A percentile compares a stretch with the other conserved stretches of the same genome.
These are phyloP conservation scores for Blumeria graminis DNA, from an alignment of 2,329 filamentous ascomycete genomes.

Conservation along the genomic window DNA sequence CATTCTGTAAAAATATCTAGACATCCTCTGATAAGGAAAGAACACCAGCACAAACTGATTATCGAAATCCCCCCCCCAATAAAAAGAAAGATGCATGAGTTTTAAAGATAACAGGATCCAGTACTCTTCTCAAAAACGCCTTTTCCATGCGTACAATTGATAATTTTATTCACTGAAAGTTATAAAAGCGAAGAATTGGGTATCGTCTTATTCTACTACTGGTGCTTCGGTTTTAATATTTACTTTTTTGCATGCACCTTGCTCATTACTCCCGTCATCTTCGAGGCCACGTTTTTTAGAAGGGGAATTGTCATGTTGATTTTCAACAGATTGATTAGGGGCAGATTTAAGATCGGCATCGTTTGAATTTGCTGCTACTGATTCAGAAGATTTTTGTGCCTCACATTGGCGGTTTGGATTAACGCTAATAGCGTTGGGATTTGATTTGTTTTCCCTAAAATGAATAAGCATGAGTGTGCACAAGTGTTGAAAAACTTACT, in stretches of 20 bases:
- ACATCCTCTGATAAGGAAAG: too few relatives aligned
- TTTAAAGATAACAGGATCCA: too few relatives aligned
- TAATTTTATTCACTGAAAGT: too few relatives aligned
- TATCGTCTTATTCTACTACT: background rate
- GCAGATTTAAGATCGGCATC: background rate
- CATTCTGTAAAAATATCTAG: too few relatives aligned
- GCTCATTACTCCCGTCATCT: conserved; percentile 23
- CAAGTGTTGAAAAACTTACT: conserved; percentile 5
- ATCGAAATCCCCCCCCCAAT: too few relatives aligned
- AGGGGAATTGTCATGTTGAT: conserved; percentile 3
- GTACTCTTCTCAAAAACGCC: too few relatives aligned
- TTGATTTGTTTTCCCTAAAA: conserved; percentile 3
- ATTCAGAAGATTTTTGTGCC: background rate
- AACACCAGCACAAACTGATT: too few relatives aligned
- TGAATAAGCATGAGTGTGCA: conserved; percentile 4
- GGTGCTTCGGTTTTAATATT: conserved; percentile 16
- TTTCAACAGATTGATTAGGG: conserved; percentile 1
- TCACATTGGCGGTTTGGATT: background rate
- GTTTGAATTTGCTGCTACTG: background rate
- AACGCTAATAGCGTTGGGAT: background rate
- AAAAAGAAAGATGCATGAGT: too few relatives aligned
- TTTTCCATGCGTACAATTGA: too few relatives aligned
- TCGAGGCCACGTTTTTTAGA: conserved; percentile 16
- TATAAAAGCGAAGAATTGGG: background rate
- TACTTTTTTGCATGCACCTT: conserved; percentile 33